Base-by-base conservation (phyloP, 1,284 basidiomycete genomes). In the Somion occarium region DNA sequence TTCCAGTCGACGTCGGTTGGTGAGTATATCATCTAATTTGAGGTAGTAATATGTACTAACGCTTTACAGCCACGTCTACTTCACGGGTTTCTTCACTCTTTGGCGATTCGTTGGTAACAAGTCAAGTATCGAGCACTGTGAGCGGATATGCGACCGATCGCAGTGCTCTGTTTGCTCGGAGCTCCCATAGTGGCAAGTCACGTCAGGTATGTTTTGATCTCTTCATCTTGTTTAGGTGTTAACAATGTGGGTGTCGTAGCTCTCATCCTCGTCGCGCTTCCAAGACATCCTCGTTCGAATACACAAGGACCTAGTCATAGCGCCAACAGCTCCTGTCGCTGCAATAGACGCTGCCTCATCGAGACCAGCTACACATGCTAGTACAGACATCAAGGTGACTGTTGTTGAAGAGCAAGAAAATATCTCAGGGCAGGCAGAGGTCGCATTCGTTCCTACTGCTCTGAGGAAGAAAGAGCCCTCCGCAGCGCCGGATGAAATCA, bases 401-500 rank as follows among this genome's bases (percentile, higher is more conserved):
- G 46, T 53, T 22, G 46, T 46, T 1, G 53, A 48, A 45, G 30
- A 49, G 25, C 50, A 59, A 22, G 18, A 41, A 37, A 22, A 41
- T 18, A 7, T 11, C 5, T 9, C 7, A 5, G 48, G 12, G 13
- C 20, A 43, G 26, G 39, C 26, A 11, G 38, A 42, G 41, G 18
- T 49, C 5, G 11, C 48, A 3, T 49, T 25, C 41, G 26, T 49
- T 30, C 48, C 48, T 5, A 7, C 25, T 5, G n/a, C 15, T 9
- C 38, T 22, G 11, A 18, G 48, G 9, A 41, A 47, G 15, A 20
- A 50, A 23, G 43, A 64, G 42, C 56, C 56, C 48, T 52, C 55
- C 13, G 73, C 71, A 61, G 77, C 79, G 49, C 44, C 85, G 89
- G 64, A 78, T 61, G 73, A 81, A 1, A 83, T 91, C 51, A 78